Evolutionary conservation across 257 asterid species (phyloP).

Genomic region (Solanum raphanifolium): DNA sequence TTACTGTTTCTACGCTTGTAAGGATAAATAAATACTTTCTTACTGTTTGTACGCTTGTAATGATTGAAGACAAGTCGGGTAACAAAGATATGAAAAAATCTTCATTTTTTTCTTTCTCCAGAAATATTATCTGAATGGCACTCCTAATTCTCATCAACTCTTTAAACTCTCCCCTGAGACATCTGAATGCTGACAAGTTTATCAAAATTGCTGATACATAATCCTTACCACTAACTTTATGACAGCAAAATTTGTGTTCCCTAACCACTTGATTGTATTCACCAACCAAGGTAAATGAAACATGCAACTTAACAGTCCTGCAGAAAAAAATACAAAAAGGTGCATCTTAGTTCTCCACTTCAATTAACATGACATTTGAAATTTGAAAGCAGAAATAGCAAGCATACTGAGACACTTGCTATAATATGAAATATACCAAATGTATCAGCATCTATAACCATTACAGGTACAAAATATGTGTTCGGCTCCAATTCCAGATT

Average conservation of each 20-base stretch:
- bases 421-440: neutral
- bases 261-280: neutral
- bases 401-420: neutral
- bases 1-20: neutral
- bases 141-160: neutral
- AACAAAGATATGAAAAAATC: neutral
- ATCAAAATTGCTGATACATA: neutral
- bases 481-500: neutral
- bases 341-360: neutral
- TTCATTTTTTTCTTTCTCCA: neutral
- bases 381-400: neutral
- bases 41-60: neutral
- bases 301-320: neutral
- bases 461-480: neutral
- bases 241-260: neutral
- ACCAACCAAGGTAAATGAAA: neutral
- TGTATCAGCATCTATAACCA: neutral
- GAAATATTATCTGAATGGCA: neutral
- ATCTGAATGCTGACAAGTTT: neutral
- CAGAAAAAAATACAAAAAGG: neutral
- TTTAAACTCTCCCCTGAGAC: neutral
- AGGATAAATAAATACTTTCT: neutral
- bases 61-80: neutral
- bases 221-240: neutral
- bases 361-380: neutral